phyloP scores from a whole-genome alignment of 2,329 filamentous ascomycete genomes.

The Coniochaeta ligniaria region DNA sequence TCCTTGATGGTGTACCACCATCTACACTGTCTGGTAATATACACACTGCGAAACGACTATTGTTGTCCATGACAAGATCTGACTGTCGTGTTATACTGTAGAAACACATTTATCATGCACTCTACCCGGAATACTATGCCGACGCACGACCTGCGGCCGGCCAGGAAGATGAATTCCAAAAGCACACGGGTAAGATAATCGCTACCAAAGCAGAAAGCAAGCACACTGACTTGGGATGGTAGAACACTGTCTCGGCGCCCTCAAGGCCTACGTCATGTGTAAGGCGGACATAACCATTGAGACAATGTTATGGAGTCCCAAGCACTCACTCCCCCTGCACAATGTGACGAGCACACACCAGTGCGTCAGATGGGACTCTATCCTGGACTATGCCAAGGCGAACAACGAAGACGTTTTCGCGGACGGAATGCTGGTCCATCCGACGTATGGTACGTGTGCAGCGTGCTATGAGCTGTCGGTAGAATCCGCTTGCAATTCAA shows the following conservation, averaged over 20 bases:
- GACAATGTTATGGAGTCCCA: constrained; percentile 2
- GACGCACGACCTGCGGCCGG: background rate
- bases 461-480: background rate
- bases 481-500: background rate
- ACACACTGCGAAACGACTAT: too few relatives aligned
- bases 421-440: constrained; percentile 3
- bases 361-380: constrained; percentile 3
- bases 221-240: background rate
- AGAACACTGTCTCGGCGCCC: constrained; percentile 4
- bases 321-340: constrained; percentile 2
- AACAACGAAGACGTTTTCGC: constrained; percentile 4
- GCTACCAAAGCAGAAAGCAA: background rate
- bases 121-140: background rate
- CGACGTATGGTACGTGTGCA: background rate
- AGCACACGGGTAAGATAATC: background rate
- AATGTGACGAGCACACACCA: constrained; percentile 5
- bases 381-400: constrained; percentile 2
- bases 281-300: constrained; percentile 3
- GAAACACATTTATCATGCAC: constrained; percentile 3
- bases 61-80: background rate
- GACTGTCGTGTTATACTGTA: background rate
- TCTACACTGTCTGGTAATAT: constrained; percentile 1
- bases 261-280: constrained; percentile 4
- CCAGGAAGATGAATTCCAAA: background rate
- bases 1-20: constrained; percentile 5